Evolutionary conservation across 2,329 filamentous ascomycete genomes (phyloP), one percentile per base, ranked within the genome.

Genomic region (Diaporthe citri): DNA sequence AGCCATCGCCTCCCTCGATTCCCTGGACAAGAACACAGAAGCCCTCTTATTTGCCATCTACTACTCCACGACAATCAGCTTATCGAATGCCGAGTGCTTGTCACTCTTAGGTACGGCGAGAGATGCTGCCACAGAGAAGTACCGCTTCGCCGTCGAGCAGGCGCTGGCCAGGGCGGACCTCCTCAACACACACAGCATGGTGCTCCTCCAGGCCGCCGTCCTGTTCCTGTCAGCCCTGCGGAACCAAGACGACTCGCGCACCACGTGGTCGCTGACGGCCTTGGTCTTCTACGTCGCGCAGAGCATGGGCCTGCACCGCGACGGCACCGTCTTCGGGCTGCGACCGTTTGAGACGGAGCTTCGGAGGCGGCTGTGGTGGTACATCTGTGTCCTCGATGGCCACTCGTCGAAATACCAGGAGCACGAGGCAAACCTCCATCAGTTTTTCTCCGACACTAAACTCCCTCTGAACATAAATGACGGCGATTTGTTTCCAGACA

Each of bases 221-320:
- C 83, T 92, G 1, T 92, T 90, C 76, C 82, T 92, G 4, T 81
- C 87, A 22, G 82, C 85, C 2, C 83, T 87, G 4, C 85, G 86
- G 15, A 83, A 83, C 34, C 83, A 86, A 28, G 86, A 88, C 57
- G 85, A 85, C 78, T 77, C 87, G 74, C 78, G 84, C 9, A 88
- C 89, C 1, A 85, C 90, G 17, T 93, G 91, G 89, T 88, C 90
- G 60, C 84, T 93, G 76, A 90, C 89, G 0, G 90, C 90, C 0
- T 83, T 92, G 9, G 86, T 88, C 10, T 85, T 89, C 22, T 82
- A 87, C 7, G 86, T 89, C 80, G 87, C 84, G 0, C 85, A 87
- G n/a, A 83, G 86, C n/a, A 82, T 90, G 36, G 86, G 88, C 0
- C 80, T 89, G 59, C 86, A 89, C 72, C 82, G 86, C 17, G 90